Conservation (phyloP, 2,329 filamentous ascomycete genomes). For the Talaromyces amestolkiae region DNA sequence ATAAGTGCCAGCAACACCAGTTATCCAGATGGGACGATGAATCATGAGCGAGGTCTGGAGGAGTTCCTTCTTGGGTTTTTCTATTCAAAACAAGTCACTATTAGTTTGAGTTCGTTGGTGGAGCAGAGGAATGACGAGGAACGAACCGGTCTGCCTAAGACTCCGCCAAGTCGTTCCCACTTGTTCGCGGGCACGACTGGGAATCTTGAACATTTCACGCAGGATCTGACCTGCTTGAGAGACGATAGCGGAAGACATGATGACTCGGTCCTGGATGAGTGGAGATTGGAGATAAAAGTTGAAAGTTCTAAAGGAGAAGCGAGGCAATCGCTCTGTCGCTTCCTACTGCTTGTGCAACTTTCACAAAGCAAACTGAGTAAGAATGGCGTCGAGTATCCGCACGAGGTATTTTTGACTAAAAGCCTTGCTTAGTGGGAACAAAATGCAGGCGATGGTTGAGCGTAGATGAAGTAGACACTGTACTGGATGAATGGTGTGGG, state of each 20-base stretch:
- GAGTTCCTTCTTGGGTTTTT: slow-evolving; percentile 18
- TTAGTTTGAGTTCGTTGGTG: background rate
- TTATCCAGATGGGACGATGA: slow-evolving; percentile 18
- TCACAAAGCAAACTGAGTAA: no score
- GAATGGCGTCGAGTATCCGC: background rate
- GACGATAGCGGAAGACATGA: slow-evolving; percentile 18
- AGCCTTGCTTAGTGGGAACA: background rate
- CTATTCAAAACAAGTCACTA: background rate
- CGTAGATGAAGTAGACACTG: background rate
- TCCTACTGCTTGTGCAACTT: background rate
- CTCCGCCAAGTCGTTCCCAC: slow-evolving; percentile 14
- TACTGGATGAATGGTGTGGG: background rate
- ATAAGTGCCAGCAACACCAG: slow-evolving; percentile 16
- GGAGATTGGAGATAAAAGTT: background rate
- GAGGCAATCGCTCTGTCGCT: background rate
- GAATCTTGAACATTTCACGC: slow-evolving; percentile 20
- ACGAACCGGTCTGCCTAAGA: slow-evolving; percentile 19
- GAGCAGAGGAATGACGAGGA: background rate
- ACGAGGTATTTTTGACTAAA: background rate
- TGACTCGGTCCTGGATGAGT: background rate
- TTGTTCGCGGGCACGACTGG: slow-evolving; percentile 17
- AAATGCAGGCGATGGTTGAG: background rate
- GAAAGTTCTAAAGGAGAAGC: background rate
- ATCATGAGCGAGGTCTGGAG: slow-evolving; percentile 16
- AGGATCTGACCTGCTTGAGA: slow-evolving; percentile 20